Evolutionary conservation across 179 eudicot genomes (phyloP).

Genomic region (Spergularia azorica): DNA sequence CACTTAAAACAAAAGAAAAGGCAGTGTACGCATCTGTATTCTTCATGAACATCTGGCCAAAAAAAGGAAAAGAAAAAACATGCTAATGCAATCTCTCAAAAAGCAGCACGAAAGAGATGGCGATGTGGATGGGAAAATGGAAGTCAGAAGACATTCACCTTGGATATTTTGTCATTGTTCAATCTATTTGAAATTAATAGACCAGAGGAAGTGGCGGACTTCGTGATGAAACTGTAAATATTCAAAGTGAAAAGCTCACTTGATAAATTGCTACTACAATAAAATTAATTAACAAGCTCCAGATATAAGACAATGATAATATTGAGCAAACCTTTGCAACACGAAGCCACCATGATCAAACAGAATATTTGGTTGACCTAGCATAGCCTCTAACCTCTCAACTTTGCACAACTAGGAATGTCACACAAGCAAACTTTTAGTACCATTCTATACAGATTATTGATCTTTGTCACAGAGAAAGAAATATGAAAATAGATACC

Average conservation of each 20-base stretch:
- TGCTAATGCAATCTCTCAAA: not conserved
- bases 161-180: slow-evolving; percentile 46
- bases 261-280: not conserved
- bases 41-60: slow-evolving; percentile 57
- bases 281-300: not conserved
- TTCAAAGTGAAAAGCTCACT: not conserved
- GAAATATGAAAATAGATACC: slow-evolving; percentile 39
- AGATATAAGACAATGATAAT: slow-evolving; percentile 4
- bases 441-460: slow-evolving; percentile 8
- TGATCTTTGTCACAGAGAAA: not conserved
- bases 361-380: slow-evolving; percentile 43
- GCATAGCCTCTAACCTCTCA: slow-evolving; percentile 42
- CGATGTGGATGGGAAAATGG: not conserved
- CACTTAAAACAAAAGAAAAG: slow-evolving; percentile 60
- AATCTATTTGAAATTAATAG: slow-evolving; percentile 37
- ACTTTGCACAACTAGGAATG: slow-evolving; percentile 65
- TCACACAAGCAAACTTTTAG: slow-evolving; percentile 32
- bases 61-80: slow-evolving; percentile 1
- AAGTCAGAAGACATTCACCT: slow-evolving; percentile 40
- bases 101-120: not conserved
- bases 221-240: slow-evolving; percentile 48
- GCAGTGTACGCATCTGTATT: slow-evolving; percentile 68
- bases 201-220: slow-evolving; percentile 39
- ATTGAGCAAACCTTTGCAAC: slow-evolving; percentile 63
- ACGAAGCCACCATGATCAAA: slow-evolving; percentile 60